Percentiles rank a stretch among this genome's conserved stretches.
phyloP scores from a whole-genome alignment of 257 asterid genomes.

The Coffea canephora region DNA sequence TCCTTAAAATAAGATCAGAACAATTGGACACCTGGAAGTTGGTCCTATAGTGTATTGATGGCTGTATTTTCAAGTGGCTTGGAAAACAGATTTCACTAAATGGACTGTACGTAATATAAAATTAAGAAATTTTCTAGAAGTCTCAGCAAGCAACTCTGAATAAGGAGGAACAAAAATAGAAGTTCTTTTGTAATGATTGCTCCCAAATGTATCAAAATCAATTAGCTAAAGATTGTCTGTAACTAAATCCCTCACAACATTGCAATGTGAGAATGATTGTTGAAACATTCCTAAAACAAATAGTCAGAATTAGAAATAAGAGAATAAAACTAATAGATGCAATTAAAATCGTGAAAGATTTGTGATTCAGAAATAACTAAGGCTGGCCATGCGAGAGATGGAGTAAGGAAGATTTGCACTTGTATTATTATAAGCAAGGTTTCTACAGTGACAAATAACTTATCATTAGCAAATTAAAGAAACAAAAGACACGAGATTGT shows the following conservation, averaged over 20 bases:
- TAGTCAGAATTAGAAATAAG: conserved; percentile 23
- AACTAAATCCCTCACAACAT: conserved; percentile 55
- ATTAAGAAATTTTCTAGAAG: not conserved
- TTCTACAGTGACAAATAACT: conserved; percentile 49
- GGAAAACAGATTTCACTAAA: not conserved
- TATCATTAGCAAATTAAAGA: conserved; percentile 14
- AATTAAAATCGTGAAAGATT: not conserved
- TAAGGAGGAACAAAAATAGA: not conserved
- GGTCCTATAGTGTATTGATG: not conserved
- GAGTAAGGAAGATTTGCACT: conserved; percentile 87
- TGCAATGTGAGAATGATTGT: conserved; percentile 59
- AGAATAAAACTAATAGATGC: conserved; percentile 9
- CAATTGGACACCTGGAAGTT: too few relatives aligned
- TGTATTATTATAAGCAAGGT: conserved; percentile 76
- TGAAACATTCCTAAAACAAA: conserved; percentile 62
- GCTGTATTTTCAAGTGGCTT: not conserved
- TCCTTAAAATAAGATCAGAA: too few relatives aligned
- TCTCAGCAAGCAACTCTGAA: not conserved
- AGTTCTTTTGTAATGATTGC: not conserved
- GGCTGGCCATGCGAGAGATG: conserved; percentile 47
- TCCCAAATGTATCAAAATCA: not conserved
- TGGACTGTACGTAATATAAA: not conserved
- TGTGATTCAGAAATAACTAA: conserved; percentile 72
- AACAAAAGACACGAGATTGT: conserved; percentile 15
- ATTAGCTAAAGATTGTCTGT: conserved; percentile 4